These are phyloP conservation scores for Colletotrichum tabaci DNA, from an alignment of 2,329 filamentous ascomycete species.

Conservation along the genomic window DNA sequence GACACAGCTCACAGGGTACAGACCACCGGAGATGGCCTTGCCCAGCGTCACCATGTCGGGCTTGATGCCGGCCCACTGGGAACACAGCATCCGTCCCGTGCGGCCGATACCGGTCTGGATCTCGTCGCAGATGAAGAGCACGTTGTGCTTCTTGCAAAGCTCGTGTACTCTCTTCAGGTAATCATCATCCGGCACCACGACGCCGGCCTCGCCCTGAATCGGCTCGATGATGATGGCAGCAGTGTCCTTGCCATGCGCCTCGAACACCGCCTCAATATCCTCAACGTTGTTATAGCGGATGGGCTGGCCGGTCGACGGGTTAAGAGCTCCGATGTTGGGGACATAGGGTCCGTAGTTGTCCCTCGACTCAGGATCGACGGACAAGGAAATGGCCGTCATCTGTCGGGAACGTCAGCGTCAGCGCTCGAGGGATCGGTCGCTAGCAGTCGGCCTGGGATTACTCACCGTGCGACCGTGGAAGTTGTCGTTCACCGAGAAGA, in stretches of 20 bases:
- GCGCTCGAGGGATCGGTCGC: not conserved
- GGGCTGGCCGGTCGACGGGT: slow-evolving; percentile 80
- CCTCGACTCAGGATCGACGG: slow-evolving; percentile 93
- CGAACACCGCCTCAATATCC: slow-evolving; percentile 84
- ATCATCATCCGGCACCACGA: slow-evolving; percentile 92
- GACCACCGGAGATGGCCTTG: slow-evolving; percentile 97
- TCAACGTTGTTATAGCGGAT: slow-evolving; percentile 90
- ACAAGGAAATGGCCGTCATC: slow-evolving; percentile 95
- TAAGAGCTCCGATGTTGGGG: slow-evolving; percentile 84
- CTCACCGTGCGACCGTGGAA: slow-evolving; percentile 95
- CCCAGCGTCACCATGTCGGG: slow-evolving; percentile 95
- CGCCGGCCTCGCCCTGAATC: slow-evolving; percentile 97
- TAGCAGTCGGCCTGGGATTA: slow-evolving; percentile 41
- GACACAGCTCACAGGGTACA: slow-evolving; percentile 98
- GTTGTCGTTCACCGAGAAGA: slow-evolving; percentile 90
- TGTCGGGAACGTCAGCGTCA: slow-evolving; percentile 39
- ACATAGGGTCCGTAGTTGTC: slow-evolving; percentile 98
- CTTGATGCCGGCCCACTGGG: slow-evolving; percentile 95
- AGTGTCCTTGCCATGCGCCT: slow-evolving; percentile 85
- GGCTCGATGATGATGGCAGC: slow-evolving; percentile 96
- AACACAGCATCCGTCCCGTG: slow-evolving; percentile 93
- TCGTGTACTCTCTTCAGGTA: slow-evolving; percentile 86
- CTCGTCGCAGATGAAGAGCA: slow-evolving; percentile 96
- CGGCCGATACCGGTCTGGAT: slow-evolving; percentile 98
- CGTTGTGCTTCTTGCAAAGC: slow-evolving; percentile 95